Base-by-base conservation (phyloP, 139 green algal genomes). In the Marvania coccoides region DNA sequence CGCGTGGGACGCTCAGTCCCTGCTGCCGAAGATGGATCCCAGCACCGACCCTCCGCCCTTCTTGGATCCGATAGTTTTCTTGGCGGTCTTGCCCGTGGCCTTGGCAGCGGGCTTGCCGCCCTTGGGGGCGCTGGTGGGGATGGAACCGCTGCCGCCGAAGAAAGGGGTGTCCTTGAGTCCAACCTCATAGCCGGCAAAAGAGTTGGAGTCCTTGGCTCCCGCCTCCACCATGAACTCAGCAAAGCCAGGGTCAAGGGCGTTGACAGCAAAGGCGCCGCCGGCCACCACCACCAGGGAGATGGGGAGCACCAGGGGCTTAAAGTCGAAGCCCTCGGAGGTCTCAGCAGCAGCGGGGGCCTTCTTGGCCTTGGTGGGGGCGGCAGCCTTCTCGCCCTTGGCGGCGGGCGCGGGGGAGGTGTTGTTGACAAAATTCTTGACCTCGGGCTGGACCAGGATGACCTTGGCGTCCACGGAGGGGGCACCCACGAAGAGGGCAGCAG, bases 401-500 rank as follows among this genome's bases (percentile, higher is more conserved):
- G 68, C 68, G 24, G 59, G 8, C 34, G 59, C 59, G 38, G 68
- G 57, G 24, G 59, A 9, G 26, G 48, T 65, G 31, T 58, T 37
- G 6, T 65, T 76, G 14, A 76, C 61, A 58, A 76, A 70, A 58
- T 76, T 76, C 69, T 76, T 76, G 39, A 76, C 69, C 53, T 76
- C 38, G 10, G 69, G 46, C 53, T 76, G 46, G 30, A 67, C 42
- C 58, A 76, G 61, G 34, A 58, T 38, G 28, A 76, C 69, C n/a
- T 40, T 40, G 4, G 69, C 69, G 35, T 76, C 59, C 9, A 46
- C 68, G 36, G 67, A 23, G 37, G 40, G 47, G 23, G 46, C n/a
- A 36, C 38, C 54, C 15, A 48, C 28, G 19, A 63, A 26, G 10
- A 71, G 36, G 28, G 45, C 26, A 1, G 63, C 45, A 58, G 63